phyloP scores from a whole-genome alignment of 805 yeast species.

The Starmerella stellata region DNA sequence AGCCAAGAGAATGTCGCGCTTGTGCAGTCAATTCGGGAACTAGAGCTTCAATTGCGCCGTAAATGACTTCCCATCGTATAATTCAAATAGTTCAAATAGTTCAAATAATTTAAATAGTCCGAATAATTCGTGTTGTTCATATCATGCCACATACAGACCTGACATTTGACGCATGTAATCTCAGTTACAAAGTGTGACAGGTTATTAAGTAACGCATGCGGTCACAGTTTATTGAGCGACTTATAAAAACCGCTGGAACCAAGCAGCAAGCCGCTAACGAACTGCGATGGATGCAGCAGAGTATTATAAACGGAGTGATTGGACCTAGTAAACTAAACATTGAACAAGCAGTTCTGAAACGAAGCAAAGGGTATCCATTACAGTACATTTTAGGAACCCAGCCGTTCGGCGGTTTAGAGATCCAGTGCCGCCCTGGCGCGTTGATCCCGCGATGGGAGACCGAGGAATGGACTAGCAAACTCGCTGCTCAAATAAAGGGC shows the following conservation, averaged over 20 bases:
- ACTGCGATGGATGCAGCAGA: slow-evolving; percentile 43
- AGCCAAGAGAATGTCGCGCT: slow-evolving; percentile 49
- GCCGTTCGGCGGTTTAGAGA: slow-evolving; percentile 60
- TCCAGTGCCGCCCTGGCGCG: slow-evolving; percentile 45
- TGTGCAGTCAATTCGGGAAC: slow-evolving; percentile 6
- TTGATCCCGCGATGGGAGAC: slow-evolving; percentile 91
- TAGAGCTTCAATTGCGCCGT: slow-evolving; percentile 1
- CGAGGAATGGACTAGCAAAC: slow-evolving; percentile 60
- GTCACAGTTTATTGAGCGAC: slow-evolving; percentile 6
- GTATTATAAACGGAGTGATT: slow-evolving; percentile 27
- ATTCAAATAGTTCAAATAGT: no score
- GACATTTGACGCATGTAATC: no score
- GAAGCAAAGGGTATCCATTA: slow-evolving; percentile 46
- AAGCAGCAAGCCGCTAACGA: slow-evolving; percentile 5
- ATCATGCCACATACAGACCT: no score
- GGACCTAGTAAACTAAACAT: slow-evolving; percentile 17
- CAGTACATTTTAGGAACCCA: slow-evolving; percentile 75
- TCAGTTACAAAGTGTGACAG: neutral
- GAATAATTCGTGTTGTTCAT: no score
- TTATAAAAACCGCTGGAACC: slow-evolving; percentile 21
- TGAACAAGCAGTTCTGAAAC: slow-evolving; percentile 35
- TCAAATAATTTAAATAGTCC: no score
- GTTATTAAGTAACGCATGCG: neutral
- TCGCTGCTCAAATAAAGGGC: slow-evolving; percentile 21
- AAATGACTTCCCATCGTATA: neutral